Evolutionary conservation across 1,284 basidiomycete genomes (phyloP), one percentile per base, ranked within the genome.

Genomic region (Gomphus sp.): DNA sequence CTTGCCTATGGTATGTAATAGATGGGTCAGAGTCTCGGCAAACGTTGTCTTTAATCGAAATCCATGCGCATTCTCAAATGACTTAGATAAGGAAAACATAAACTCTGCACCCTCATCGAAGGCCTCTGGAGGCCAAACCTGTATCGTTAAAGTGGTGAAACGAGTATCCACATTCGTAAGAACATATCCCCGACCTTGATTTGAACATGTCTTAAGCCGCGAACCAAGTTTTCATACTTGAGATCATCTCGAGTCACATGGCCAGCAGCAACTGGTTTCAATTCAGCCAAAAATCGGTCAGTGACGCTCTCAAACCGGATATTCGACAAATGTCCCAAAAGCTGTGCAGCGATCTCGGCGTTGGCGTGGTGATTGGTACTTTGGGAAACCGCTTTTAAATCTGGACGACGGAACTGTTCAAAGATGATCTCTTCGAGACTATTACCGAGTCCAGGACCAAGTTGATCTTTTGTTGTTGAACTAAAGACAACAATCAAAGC

Each of bases 61-160:
- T 9, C 95, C 95, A 66, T 95, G 94, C 0, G 91, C 85, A 62
- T 90, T 84, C 34, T 83, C 85, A 67, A 93, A 98, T 1, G 88
- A 86, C 61, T 85, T 87, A 0, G 93, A 86, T 10, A 98, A 73
- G 2, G 84, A 81, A 57, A 91, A 86, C 70, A 98, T 74, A 66
- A 98, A 97, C 64, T 98, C 94, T 4, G 93, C 89, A 3, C 91
- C 91, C 71, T 96, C 90, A 69, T 98, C 95, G 62, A 98, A 95
- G 2, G 88, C 84, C 67, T 95, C 90, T 47, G 93, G 89, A 0
- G 95, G 95, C 81, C 93, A 98, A 41, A 95, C 91, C 89, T 92
- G 43, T 16, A 36, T 16, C n/a, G 16, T 47, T 43, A 65, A 8
- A 55, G 51, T 28, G 60, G 33, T 14, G 33, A 56, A 16, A 60